Conservation (phyloP, 2,329 filamentous ascomycete genomes). For the Chlorencoelia australis region DNA sequence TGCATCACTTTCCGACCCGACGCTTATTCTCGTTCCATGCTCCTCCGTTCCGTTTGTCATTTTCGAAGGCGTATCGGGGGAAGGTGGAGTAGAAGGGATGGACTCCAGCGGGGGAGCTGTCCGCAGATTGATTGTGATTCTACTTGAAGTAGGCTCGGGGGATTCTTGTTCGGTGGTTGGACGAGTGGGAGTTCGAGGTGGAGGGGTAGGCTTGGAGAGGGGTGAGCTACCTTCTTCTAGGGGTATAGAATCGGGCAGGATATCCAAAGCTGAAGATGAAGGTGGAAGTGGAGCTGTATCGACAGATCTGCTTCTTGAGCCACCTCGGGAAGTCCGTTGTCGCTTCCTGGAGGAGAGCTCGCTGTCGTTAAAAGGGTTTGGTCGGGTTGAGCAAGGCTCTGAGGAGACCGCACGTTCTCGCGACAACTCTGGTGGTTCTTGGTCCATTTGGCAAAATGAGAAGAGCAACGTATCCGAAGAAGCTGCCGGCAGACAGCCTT, state of each 20-base stretch:
- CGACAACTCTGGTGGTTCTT: constrained; percentile 28
- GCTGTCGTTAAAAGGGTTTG: constrained; percentile 54
- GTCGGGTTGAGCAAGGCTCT: constrained; percentile 52
- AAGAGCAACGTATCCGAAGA: constrained; percentile 38
- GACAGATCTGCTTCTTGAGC: constrained; percentile 43
- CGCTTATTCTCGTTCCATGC: constrained; percentile 16
- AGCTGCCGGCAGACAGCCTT: constrained; percentile 8
- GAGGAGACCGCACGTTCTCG: constrained; percentile 50
- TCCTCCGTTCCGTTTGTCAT: constrained; percentile 17
- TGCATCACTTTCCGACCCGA: constrained; percentile 25
- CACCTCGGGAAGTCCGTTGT: constrained; percentile 47
- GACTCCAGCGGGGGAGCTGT: constrained; percentile 31
- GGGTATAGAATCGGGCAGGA: constrained; percentile 10
- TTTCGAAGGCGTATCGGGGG: constrained; percentile 29
- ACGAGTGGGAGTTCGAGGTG: constrained; percentile 23
- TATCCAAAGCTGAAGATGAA: constrained; percentile 15
- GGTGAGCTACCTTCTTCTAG: constrained; percentile 19
- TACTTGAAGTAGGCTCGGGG: constrained; percentile 41
- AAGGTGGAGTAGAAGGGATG: constrained; percentile 35
- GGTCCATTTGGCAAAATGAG: constrained; percentile 30
- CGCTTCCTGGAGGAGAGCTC: constrained; percentile 45
- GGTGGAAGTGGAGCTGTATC: no score
- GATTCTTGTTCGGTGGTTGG: constrained; percentile 26
- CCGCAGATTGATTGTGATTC: constrained; percentile 52
- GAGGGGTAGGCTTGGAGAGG: constrained; percentile 25